phyloP scores from a whole-genome alignment of 2,329 filamentous ascomycete genomes.

The Aspergillus quadricinctus region DNA sequence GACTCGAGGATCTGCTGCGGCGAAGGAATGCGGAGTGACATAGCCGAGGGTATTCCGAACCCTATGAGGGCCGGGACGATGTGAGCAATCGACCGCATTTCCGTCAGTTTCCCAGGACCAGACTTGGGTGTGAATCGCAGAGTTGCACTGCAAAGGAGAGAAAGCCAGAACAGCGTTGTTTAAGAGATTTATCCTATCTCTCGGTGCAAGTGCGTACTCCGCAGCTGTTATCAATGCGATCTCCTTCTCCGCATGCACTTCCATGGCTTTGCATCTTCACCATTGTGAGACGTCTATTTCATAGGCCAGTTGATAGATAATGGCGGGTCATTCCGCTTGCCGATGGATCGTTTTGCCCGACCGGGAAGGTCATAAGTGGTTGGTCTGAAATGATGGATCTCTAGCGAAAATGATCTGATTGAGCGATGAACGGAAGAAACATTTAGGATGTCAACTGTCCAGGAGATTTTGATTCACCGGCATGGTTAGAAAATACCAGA shows the following conservation, averaged over 20 bases:
- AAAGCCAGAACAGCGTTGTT: background rate
- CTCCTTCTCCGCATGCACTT: background rate
- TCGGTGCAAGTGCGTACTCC: background rate
- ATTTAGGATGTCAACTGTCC: background rate
- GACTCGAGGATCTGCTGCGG: constrained; percentile 20
- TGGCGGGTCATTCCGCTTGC: background rate
- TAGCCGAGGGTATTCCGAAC: constrained; percentile 5
- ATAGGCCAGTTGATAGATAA: background rate
- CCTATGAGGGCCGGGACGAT: background rate
- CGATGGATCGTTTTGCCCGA: background rate
- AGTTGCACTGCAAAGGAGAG: background rate
- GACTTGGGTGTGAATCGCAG: background rate
- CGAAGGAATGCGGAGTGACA: constrained; percentile 21
- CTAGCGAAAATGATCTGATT: background rate
- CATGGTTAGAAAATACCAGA: background rate
- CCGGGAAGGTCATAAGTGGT: background rate
- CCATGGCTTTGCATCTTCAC: background rate
- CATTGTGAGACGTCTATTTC: background rate
- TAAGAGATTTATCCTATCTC: background rate
- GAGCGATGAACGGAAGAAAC: background rate
- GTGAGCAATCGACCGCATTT: background rate
- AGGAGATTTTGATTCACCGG: background rate
- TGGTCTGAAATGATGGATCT: background rate
- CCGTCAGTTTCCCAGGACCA: background rate
- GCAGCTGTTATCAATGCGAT: background rate